Conservation (phyloP, 2,329 filamentous ascomycete genomes). For the Fusarium keratoplasticum region DNA sequence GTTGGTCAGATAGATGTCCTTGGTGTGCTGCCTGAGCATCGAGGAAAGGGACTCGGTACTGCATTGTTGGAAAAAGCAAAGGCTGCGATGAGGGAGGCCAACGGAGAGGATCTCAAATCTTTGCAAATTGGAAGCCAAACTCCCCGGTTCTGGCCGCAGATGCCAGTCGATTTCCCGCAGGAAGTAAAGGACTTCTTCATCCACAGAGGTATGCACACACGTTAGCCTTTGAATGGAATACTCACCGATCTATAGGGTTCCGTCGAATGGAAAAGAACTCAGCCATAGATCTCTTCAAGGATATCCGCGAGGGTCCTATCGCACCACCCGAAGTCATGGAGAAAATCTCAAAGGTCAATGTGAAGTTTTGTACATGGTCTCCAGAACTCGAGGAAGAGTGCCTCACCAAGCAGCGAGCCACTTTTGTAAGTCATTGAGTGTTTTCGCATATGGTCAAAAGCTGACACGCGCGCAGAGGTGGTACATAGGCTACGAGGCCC, state of each 20-base stretch:
- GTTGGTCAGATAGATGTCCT: conserved; percentile 31
- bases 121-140: conserved; percentile 33
- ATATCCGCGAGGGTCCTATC: conserved; percentile 7
- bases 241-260: conserved; percentile 20
- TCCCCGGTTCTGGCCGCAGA: conserved; percentile 40
- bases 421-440: conserved; percentile 32
- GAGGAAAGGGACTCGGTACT: conserved; percentile 30
- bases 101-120: conserved; percentile 13
- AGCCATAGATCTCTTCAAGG: conserved; percentile 33
- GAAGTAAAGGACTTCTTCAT: conserved; percentile 35
- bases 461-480: conserved; percentile 26
- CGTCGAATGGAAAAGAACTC: background rate
- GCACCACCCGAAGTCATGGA: conserved; percentile 32
- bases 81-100: background rate
- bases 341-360: conserved; percentile 27
- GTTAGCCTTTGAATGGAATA: too few relatives aligned
- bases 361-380: conserved; percentile 38
- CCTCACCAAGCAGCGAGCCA: conserved; percentile 32
- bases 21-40: conserved; percentile 33
- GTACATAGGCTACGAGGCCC: conserved; percentile 23
- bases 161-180: conserved; percentile 7
- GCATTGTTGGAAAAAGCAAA: conserved; percentile 25
- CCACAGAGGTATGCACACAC: conserved; percentile 19
- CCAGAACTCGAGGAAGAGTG: conserved; percentile 40
- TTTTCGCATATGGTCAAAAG: rapidly evolving